These are phyloP conservation scores for Flammula alnicola DNA, from an alignment of 1,284 basidiomycete genomes.

Conservation along the genomic window DNA sequence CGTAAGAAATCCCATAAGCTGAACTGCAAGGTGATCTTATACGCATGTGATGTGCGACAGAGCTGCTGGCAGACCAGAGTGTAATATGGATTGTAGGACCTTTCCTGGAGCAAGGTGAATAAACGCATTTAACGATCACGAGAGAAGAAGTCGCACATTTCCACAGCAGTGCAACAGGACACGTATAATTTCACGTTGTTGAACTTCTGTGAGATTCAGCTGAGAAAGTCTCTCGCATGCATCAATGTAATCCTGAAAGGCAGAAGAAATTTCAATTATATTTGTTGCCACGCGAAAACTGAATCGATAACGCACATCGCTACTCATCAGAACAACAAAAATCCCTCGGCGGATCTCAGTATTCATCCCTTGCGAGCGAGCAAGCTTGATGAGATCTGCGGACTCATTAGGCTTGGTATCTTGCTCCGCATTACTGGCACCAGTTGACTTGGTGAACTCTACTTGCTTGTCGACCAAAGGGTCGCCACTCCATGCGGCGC, in stretches of 20 bases:
- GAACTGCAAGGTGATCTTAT: constrained; percentile 94
- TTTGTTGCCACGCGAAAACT: neutral
- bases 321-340: constrained; percentile 94
- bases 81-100: constrained; percentile 95
- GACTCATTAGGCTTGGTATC: constrained; percentile 35
- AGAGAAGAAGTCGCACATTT: constrained; percentile 64
- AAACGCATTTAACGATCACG: constrained; percentile 5
- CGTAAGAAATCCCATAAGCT: constrained; percentile 97
- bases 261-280: neutral
- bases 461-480: constrained; percentile 76
- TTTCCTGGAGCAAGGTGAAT: constrained; percentile 62
- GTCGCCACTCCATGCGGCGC: constrained; percentile 95
- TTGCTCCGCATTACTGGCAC: constrained; percentile 18
- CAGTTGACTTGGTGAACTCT: constrained; percentile 29
- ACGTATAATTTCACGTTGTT: constrained; percentile 93
- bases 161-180: constrained; percentile 94
- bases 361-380: constrained; percentile 97
- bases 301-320: constrained; percentile 64
- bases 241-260: constrained; percentile 85
- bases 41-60: constrained; percentile 75
- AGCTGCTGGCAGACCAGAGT: constrained; percentile 83
- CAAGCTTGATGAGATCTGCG: constrained; percentile 74
- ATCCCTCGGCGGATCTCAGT: constrained; percentile 92
- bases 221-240: constrained; percentile 87
- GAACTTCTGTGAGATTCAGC: constrained; percentile 85